These are phyloP conservation scores for Colletotrichum sp. DNA, from an alignment of 2,329 filamentous ascomycete genomes.

Conservation along the genomic window DNA sequence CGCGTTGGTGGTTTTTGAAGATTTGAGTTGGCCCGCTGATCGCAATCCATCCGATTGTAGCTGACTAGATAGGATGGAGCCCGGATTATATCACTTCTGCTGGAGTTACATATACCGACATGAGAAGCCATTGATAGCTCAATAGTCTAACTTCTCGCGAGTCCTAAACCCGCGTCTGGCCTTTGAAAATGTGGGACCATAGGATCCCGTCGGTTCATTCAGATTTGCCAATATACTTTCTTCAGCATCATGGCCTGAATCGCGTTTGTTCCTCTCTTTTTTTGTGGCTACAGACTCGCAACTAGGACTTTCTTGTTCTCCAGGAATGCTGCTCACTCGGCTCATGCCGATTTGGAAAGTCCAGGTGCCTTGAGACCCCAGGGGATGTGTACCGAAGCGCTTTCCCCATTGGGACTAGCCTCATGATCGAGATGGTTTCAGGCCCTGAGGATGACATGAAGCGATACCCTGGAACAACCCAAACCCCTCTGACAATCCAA, in stretches of 20 bases:
- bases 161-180: not conserved
- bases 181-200: not conserved
- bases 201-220: not conserved
- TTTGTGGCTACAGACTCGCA: rapidly evolving
- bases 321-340: not conserved
- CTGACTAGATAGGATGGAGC: rapidly evolving
- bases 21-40: not conserved
- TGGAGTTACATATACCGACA: not conserved
- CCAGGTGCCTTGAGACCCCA: not conserved
- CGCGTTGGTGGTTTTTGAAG: not conserved
- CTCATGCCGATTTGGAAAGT: not conserved
- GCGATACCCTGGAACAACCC: not conserved
- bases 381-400: not conserved
- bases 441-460: not conserved
- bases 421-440: not conserved
- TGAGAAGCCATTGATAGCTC: not conserved
- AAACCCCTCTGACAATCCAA: not conserved
- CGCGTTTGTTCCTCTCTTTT: not conserved
- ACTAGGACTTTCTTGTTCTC: rapidly evolving
- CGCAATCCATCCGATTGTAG: not conserved
- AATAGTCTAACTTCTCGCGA: not conserved
- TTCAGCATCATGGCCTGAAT: not conserved
- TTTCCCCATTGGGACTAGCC: not conserved
- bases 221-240: not conserved
- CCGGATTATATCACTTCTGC: not conserved